Percentiles rank a stretch among this genome's conserved stretches.
phyloP scores from a whole-genome alignment of 2,329 filamentous ascomycete species.

The Trichophyton schoenleinii region DNA sequence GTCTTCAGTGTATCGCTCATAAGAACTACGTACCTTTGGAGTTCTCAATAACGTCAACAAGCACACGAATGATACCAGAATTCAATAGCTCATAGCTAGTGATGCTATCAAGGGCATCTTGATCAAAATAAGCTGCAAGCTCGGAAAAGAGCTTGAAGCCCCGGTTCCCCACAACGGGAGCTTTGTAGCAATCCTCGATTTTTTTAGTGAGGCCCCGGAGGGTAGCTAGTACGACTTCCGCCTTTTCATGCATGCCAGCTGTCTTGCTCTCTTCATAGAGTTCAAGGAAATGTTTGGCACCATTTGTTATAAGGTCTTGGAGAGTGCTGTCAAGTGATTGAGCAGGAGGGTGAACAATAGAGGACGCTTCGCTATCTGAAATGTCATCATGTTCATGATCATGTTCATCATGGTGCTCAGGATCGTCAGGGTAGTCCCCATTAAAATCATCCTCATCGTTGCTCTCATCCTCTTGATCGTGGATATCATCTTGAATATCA shows the following conservation, averaged over 20 bases:
- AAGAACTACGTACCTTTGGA: slow-evolving; percentile 35
- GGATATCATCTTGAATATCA: slow-evolving; percentile 17
- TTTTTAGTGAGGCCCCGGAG: slow-evolving; percentile 60
- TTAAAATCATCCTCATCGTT: slow-evolving; percentile 40
- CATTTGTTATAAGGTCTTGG: slow-evolving; percentile 59
- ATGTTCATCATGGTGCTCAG: slow-evolving; percentile 24
- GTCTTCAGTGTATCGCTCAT: neutral
- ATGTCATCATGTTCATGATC: slow-evolving; percentile 38
- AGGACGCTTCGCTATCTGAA: slow-evolving; percentile 57
- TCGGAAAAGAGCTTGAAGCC: slow-evolving; percentile 59
- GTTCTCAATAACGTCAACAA: slow-evolving; percentile 71
- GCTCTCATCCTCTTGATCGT: slow-evolving; percentile 24
- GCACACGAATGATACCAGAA: slow-evolving; percentile 73
- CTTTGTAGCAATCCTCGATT: slow-evolving; percentile 58
- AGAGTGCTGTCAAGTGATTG: slow-evolving; percentile 39
- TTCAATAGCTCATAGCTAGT: slow-evolving; percentile 90
- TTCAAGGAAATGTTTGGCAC: slow-evolving; percentile 73
- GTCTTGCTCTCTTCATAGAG: slow-evolving; percentile 67
- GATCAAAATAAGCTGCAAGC: slow-evolving; percentile 74
- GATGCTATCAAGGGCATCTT: slow-evolving; percentile 78
- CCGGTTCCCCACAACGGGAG: slow-evolving; percentile 21
- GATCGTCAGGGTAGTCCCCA: slow-evolving; percentile 37
- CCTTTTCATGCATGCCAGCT: slow-evolving; percentile 64
- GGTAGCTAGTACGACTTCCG: slow-evolving; percentile 58
- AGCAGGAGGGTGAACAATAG: slow-evolving; percentile 17